Base-by-base conservation (phyloP, 1,284 basidiomycete genomes). In the Pseudozyma hubeiensis region DNA sequence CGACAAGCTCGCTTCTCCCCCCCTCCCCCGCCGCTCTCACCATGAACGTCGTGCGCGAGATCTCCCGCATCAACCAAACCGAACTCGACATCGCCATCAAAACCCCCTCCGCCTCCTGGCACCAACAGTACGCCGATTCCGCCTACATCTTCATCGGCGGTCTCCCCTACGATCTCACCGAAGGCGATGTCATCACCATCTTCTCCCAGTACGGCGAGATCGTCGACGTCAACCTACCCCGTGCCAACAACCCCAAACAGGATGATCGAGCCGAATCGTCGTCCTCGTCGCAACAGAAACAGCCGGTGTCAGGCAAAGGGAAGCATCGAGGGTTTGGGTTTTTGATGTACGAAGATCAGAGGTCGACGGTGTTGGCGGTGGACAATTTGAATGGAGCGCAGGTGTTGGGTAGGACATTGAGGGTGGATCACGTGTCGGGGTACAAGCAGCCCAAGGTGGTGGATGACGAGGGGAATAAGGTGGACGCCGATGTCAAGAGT, bases 201-300 rank as follows among this genome's bases (percentile, higher is more conserved):
- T 96, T 98, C 86, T 98, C 95, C 13, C 97, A 99, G 85, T 98
- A 92, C 85, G 96, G 96, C 29, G 96, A 99, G 85, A 89, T 98
- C 30, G 91, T 94, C 86, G 94, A 99, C 81, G 88, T 98, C 64
- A 94, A 97, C 84, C 88, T 99, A 83, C 96, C 97, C 19, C 64
- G 70, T 7, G 52, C 39, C 39, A 41, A 33, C 40, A 54, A 9
- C 37, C 45, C 30, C 4, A n/a, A 37, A 24, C 10, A 30, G 37
- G 47, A 43, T 33, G 30, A 29, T 2, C 13, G 34, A 3, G 30
- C 24, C 40, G 37, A 39, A 17, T 4, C 52, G 4, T 40, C 53
- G 13, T 29, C 50, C 11, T 44, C 53, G 1, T 43, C 51, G 24
- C 16, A 46, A 19, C 35, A 43, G 46, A 47, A 50, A n/a, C 48